These are phyloP conservation scores for Yarrowia keelungensis DNA, from an alignment of 805 yeast genomes.

Conservation along the genomic window DNA sequence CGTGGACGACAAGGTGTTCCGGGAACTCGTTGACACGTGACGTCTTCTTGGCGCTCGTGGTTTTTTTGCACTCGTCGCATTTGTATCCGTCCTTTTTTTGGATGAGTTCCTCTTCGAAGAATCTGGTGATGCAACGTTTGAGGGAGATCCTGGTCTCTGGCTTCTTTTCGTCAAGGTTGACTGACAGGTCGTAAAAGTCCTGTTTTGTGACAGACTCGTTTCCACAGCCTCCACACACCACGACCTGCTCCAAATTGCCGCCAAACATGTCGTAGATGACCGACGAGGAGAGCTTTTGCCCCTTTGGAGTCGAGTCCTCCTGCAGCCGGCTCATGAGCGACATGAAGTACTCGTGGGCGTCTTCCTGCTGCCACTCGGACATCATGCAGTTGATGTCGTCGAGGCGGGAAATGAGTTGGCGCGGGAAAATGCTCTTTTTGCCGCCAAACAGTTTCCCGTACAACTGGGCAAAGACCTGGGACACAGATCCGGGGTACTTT, in stretches of 20 bases:
- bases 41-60: conserved; percentile 78
- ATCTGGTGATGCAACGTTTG: conserved; percentile 58
- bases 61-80: conserved; percentile 83
- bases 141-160: conserved; percentile 43
- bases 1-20: conserved; percentile 83
- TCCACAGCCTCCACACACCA: conserved; percentile 83
- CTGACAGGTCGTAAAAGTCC: conserved; percentile 89
- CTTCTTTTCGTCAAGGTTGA: conserved; percentile 65
- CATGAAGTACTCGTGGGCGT: conserved; percentile 97
- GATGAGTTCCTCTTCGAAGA: conserved; percentile 65
- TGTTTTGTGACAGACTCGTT: conserved; percentile 85
- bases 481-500: conserved; percentile 44
- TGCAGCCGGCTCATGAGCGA: conserved; percentile 85
- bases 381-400: conserved; percentile 93
- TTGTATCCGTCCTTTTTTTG: conserved; percentile 63
- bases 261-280: conserved; percentile 94
- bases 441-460: conserved; percentile 47
- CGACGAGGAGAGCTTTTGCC: conserved; percentile 79
- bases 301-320: conserved; percentile 91
- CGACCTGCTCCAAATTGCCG: conserved; percentile 83
- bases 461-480: conserved; percentile 48
- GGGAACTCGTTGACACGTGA: conserved; percentile 82
- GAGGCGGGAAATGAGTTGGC: conserved; percentile 69
- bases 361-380: conserved; percentile 98
- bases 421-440: conserved; percentile 68